Percentiles rank a stretch among this genome's conserved stretches.
Evolutionary conservation across 805 yeast species (phyloP).

Genomic region (Wickerhamiella allomyrinae): DNA sequence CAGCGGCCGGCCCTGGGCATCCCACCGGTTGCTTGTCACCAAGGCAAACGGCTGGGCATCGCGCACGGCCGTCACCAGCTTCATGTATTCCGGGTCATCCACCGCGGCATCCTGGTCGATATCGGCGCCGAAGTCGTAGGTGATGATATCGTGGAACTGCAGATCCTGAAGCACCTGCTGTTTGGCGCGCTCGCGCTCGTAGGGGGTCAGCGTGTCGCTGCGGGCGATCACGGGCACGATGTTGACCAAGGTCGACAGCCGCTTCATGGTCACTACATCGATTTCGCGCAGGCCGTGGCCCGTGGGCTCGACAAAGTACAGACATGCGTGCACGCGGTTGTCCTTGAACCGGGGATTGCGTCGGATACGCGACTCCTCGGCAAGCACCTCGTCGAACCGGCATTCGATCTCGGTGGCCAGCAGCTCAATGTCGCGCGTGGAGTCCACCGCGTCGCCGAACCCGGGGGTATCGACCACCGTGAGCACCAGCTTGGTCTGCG

Average conservation of each 20-base stretch:
- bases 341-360: slow-evolving; percentile 60
- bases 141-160: slow-evolving; percentile 43
- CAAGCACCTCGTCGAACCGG: slow-evolving; percentile 56
- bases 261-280: slow-evolving; percentile 63
- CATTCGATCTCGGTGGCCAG: slow-evolving; percentile 48
- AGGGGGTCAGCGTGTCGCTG: slow-evolving; percentile 60
- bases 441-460: slow-evolving; percentile 59
- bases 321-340: slow-evolving; percentile 59
- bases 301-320: slow-evolving; percentile 57
- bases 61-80: slow-evolving; percentile 14
- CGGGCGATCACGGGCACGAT: slow-evolving; percentile 71
- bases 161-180: slow-evolving; percentile 43
- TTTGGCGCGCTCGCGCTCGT: slow-evolving; percentile 45
- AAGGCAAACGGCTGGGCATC: slow-evolving; percentile 63
- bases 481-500: slow-evolving; percentile 26
- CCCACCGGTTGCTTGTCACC: slow-evolving; percentile 53
- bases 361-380: slow-evolving; percentile 60
- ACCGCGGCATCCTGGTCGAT: slow-evolving; percentile 39
- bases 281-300: slow-evolving; percentile 45
- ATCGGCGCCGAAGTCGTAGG: slow-evolving; percentile 65
- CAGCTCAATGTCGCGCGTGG: slow-evolving; percentile 34
- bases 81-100: slow-evolving; percentile 18
- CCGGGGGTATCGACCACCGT: slow-evolving; percentile 61
- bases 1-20: slow-evolving; percentile 47
- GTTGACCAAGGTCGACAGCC: slow-evolving; percentile 58